Evolutionary conservation across 352 stramenopile species (phyloP), one percentile per base, ranked within the genome.

Genomic region (Globisporangium nagaii): DNA sequence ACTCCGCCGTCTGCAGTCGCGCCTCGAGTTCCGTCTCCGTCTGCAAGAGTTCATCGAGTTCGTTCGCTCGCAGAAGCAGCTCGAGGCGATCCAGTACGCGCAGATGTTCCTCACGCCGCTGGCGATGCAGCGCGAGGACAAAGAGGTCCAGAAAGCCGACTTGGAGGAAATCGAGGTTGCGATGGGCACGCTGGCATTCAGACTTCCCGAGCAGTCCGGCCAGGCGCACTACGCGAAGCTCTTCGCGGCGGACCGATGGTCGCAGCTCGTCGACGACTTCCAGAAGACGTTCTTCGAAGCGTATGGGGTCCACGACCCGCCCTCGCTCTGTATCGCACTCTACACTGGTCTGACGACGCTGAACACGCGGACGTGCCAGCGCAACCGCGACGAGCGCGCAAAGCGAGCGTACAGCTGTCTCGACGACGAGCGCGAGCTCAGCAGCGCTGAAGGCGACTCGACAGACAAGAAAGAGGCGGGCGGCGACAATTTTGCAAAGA

Each of bases 21-120:
- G 60, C 19, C 42, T 93, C n/a, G 79, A 90, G 49, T 90, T 93
- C 35, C 75, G 78, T 9, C 43, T 93, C 30, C 70, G 83, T 8
- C 48, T 91, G 27, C 83, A 93, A 56, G 76, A 86, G 52, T 88
- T 91, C 56, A 63, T 93, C 20, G 83, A 91, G 55, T 63, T 86
- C n/a, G 78, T 91, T n/a, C 83, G 83, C 44, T 68, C 70, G 3
- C 70, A 70, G 46, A 81, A 89, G 54, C 73, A 73, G 10, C 60
- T 91, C n/a, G 73, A 88, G 20, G 83, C 83, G 20, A 72, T 93
- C 13, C 57, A 87, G 31, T 88, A 91, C 28, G 83, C 83, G 4
- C 83, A 79, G 50, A 35, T 65, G 8, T 63, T 75, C 30, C 63
- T 93, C 15, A 86, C 79, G 11, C 79, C 80, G 2, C 66, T 90